Percentiles rank a stretch among this genome's conserved stretches.
These are phyloP conservation scores for Phytophthora ohioensis DNA, from an alignment of 352 stramenopile species.

Conservation along the genomic window DNA sequence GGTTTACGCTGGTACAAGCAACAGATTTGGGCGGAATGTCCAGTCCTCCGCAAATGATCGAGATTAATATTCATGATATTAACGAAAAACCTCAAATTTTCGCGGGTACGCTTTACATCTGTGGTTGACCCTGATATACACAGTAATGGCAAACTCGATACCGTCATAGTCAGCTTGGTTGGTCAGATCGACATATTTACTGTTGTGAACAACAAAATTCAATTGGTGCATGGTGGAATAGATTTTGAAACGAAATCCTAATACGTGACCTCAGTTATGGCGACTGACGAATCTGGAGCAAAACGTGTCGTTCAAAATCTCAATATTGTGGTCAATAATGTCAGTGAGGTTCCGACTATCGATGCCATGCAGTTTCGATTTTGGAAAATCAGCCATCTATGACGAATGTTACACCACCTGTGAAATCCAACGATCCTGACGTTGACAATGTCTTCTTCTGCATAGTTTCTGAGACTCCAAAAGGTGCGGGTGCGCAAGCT, in stretches of 20 bases:
- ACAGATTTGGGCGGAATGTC: slow-evolving; percentile 31
- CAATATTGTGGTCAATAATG: slow-evolving; percentile 23
- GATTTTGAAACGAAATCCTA: slow-evolving; percentile 36
- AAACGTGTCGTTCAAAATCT: slow-evolving; percentile 23
- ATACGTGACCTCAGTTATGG: slow-evolving; percentile 23
- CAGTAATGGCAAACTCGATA: slow-evolving; percentile 16
- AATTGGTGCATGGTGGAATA: slow-evolving; percentile 11
- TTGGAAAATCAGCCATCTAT: slow-evolving; percentile 25
- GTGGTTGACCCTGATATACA: slow-evolving; percentile 34
- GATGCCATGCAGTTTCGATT: slow-evolving; percentile 16
- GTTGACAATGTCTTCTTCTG: slow-evolving; percentile 23
- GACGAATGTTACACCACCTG: slow-evolving; percentile 26
- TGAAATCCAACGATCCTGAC: slow-evolving; percentile 29
- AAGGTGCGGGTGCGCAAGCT: not conserved
- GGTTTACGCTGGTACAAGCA: slow-evolving; percentile 25
- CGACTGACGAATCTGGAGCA: slow-evolving; percentile 23
- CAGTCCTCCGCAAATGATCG: slow-evolving; percentile 20
- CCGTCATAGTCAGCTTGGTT: slow-evolving; percentile 12
- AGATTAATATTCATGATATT: slow-evolving; percentile 28
- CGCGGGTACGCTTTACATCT: slow-evolving; percentile 26
- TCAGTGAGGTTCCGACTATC: slow-evolving; percentile 34
- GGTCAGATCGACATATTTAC: slow-evolving; percentile 20
- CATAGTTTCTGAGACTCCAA: slow-evolving; percentile 29
- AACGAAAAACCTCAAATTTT: slow-evolving; percentile 33
- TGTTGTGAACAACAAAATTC: slow-evolving; percentile 30